Percentiles rank a stretch among this genome's conserved stretches.
Conservation (phyloP, 2,329 filamentous ascomycete species). For the Ophiostoma quercus region DNA sequence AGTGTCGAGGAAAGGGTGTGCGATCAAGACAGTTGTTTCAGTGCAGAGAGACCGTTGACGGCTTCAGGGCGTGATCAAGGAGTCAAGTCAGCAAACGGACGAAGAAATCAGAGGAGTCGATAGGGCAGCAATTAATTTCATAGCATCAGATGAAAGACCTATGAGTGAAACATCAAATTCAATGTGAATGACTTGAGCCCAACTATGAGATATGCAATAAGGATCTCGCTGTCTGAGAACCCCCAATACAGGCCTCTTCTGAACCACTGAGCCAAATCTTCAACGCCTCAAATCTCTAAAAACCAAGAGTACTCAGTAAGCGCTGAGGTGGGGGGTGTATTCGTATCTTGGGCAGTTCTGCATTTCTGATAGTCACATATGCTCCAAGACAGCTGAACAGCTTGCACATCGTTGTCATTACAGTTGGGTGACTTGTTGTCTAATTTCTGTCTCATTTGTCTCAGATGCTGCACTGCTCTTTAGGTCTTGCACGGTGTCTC, state of each 20-base stretch:
- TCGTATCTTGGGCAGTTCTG: neutral
- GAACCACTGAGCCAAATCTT: slow-evolving; percentile 6
- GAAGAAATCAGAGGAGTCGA: neutral
- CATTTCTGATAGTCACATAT: neutral
- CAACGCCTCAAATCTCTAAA: neutral
- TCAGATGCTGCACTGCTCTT: slow-evolving; percentile 12
- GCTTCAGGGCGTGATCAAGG: neutral
- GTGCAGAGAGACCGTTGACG: neutral
- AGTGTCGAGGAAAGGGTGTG: neutral
- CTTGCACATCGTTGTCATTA: neutral
- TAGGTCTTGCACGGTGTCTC: neutral
- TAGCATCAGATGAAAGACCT: neutral
- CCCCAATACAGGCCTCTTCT: neutral
- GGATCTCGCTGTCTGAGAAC: neutral
- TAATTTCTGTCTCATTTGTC: slow-evolving; percentile 12
- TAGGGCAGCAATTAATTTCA: neutral
- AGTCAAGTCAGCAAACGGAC: neutral
- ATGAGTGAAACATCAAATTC: neutral
- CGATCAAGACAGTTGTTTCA: neutral
- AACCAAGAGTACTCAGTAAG: neutral
- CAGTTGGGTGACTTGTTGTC: neutral
- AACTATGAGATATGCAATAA: neutral
- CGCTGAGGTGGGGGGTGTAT: neutral
- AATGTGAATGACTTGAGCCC: neutral
- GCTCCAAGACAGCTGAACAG: neutral